Evolutionary conservation across 2,329 filamentous ascomycete genomes (phyloP).

Genomic region (Aureobasidium musti): DNA sequence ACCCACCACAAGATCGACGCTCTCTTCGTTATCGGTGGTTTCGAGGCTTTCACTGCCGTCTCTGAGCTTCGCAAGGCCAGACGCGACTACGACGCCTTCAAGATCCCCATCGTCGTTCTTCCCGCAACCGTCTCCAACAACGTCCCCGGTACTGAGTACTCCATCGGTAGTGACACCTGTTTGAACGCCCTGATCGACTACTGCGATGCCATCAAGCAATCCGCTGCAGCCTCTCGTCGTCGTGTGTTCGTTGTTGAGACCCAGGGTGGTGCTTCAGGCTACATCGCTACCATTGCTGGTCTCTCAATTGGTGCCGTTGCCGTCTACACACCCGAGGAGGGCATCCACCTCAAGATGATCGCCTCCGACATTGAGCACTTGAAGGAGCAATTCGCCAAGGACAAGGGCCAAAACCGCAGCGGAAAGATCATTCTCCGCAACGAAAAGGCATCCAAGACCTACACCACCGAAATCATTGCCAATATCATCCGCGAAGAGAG

Average conservation of each 20-base stretch:
- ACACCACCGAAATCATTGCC: slow-evolving; percentile 89
- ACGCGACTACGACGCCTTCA: slow-evolving; percentile 76
- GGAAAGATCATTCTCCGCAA: slow-evolving; percentile 96
- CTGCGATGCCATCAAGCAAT: slow-evolving; percentile 97
- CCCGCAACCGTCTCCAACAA: slow-evolving; percentile 99
- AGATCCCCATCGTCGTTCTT: slow-evolving; percentile 87
- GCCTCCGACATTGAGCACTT: slow-evolving; percentile 86
- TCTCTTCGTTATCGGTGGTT: slow-evolving; percentile 81
- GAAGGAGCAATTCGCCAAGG: slow-evolving; percentile 78
- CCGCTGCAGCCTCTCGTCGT: slow-evolving; percentile 86
- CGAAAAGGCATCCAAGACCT: slow-evolving; percentile 87
- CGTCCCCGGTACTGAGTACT: slow-evolving; percentile 96
- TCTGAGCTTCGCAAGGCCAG: slow-evolving; percentile 82
- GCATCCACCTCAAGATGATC: slow-evolving; percentile 90
- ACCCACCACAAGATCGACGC: slow-evolving; percentile 86
- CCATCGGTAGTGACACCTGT: slow-evolving; percentile 93
- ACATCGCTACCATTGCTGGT: slow-evolving; percentile 86
- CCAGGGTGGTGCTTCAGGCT: slow-evolving; percentile 91
- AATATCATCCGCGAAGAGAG: slow-evolving; percentile 95
- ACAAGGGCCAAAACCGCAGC: slow-evolving; percentile 84
- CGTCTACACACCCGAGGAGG: slow-evolving; percentile 96
- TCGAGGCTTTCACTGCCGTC: slow-evolving; percentile 92
- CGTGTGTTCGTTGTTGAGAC: slow-evolving; percentile 98
- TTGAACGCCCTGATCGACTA: slow-evolving; percentile 93
- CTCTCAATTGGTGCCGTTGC: slow-evolving; percentile 89